These are phyloP conservation scores for Lactifluus echinatus DNA, from an alignment of 768 basidiomycete genomes.

Conservation along the genomic window DNA sequence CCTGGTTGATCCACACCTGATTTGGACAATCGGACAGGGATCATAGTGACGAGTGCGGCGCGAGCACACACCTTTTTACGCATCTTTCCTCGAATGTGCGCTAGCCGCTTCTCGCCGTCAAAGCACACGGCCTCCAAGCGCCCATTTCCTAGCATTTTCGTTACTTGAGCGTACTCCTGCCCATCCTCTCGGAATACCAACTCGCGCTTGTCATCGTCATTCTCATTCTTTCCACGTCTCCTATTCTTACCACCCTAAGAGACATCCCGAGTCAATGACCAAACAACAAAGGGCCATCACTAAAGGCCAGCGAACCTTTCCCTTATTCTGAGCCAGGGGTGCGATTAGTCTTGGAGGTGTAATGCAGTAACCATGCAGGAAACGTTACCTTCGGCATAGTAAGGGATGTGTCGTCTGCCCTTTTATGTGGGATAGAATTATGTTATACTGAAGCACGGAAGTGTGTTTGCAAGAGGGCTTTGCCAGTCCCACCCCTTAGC, in stretches of 20 bases:
- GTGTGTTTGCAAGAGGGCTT: neutral
- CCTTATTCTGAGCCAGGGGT: conserved; percentile 47
- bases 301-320: conserved; percentile 44
- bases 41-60: neutral
- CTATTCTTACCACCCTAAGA: conserved; percentile 98
- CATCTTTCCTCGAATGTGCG: conserved; percentile 99
- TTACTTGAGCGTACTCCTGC: conserved; percentile 97
- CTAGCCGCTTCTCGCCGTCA: conserved; percentile 95
- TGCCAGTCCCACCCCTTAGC: no score
- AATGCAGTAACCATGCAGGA: neutral
- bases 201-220: conserved; percentile 97
- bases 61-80: conserved; percentile 77
- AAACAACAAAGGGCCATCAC: neutral
- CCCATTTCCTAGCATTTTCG: conserved; percentile 98
- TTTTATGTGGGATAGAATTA: neutral
- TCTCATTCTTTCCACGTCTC: conserved; percentile 99
- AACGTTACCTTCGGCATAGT: conserved; percentile 19
- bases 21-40: neutral
- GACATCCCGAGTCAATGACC: conserved; percentile 6
- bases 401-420: neutral
- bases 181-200: conserved; percentile 98
- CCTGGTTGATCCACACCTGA: conserved; percentile 99
- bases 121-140: conserved; percentile 95
- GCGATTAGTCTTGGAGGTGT: neutral
- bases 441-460: no score